phyloP scores from a whole-genome alignment of 805 yeast species.

The Teunomyces funiuensis region DNA sequence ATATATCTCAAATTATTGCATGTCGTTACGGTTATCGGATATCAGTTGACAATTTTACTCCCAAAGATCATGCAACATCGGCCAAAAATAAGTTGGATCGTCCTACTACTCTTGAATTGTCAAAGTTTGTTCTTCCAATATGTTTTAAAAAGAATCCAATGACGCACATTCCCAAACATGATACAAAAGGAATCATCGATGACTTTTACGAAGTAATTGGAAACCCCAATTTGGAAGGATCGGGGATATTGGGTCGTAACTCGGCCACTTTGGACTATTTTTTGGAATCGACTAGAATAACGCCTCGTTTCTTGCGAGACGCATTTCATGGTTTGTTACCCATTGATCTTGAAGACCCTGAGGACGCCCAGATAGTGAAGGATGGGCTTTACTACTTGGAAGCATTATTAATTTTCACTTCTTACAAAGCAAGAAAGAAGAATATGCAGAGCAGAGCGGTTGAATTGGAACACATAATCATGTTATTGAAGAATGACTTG shows the following conservation, averaged over 20 bases:
- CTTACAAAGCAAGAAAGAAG: conserved; percentile 69
- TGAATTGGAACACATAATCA: conserved; percentile 74
- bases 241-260: conserved; percentile 47
- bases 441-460: conserved; percentile 79
- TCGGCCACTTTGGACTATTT: conserved; percentile 44
- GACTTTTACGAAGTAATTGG: conserved; percentile 69
- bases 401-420: conserved; percentile 65
- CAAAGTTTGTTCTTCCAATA: conserved; percentile 53
- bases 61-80: conserved; percentile 62
- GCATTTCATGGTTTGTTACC: conserved; percentile 51
- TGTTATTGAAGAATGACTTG: conserved; percentile 65
- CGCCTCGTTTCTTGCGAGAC: conserved; percentile 44
- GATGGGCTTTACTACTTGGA: conserved; percentile 68
- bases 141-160: conserved; percentile 61
- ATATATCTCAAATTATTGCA: conserved; percentile 71
- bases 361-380: conserved; percentile 34
- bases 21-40: conserved; percentile 76
- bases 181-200: conserved; percentile 72
- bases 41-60: conserved; percentile 56
- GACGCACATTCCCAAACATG: conserved; percentile 60
- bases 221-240: conserved; percentile 50
- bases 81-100: conserved; percentile 26
- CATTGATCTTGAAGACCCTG: conserved; percentile 23
- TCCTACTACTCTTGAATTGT: conserved; percentile 33
- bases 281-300: conserved; percentile 44